Evolutionary conservation across 2,329 filamentous ascomycete genomes (phyloP).

Genomic region (Westerdykella aurantiaca): DNA sequence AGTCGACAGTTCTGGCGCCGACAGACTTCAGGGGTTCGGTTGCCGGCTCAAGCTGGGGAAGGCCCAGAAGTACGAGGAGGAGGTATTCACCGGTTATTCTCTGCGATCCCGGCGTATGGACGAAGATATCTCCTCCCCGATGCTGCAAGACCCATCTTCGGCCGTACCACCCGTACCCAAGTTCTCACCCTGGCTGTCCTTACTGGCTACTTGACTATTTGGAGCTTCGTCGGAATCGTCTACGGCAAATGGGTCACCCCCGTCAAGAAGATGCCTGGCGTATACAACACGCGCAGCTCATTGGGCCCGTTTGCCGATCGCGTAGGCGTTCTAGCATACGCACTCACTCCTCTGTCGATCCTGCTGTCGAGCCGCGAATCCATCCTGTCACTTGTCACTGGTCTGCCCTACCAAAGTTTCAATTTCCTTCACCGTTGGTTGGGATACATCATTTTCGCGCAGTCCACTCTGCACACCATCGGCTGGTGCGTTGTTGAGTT

Average conservation of each 20-base stretch:
- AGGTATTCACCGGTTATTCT: constrained; percentile 21
- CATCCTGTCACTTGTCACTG: constrained; percentile 62
- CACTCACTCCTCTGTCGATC: constrained; percentile 65
- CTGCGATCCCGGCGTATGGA: constrained; percentile 38
- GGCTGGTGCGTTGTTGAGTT: constrained; percentile 64
- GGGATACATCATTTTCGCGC: constrained; percentile 65
- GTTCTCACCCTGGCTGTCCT: constrained; percentile 56
- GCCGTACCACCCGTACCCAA: constrained; percentile 63
- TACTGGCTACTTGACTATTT: constrained; percentile 58
- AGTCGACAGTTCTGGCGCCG: constrained; percentile 26
- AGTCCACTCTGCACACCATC: constrained; percentile 64
- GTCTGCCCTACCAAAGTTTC: constrained; percentile 69
- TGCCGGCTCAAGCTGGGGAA: constrained; percentile 18
- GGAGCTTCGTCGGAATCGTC: constrained; percentile 58
- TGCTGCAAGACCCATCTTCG: constrained; percentile 54
- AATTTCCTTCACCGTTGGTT: constrained; percentile 71
- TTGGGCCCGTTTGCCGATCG: constrained; percentile 65
- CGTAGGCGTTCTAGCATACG: constrained; percentile 65
- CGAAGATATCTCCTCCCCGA: constrained; percentile 58
- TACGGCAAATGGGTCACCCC: constrained; percentile 68
- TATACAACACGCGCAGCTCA: constrained; percentile 59
- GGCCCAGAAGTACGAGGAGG: constrained; percentile 16
- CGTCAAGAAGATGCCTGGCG: constrained; percentile 48
- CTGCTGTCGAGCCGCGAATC: constrained; percentile 64
- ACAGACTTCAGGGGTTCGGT: constrained; percentile 21